Evolutionary conservation across 2,329 filamentous ascomycete species (phyloP), one percentile per base, ranked within the genome.

Genomic region (Beauveria sp.): DNA sequence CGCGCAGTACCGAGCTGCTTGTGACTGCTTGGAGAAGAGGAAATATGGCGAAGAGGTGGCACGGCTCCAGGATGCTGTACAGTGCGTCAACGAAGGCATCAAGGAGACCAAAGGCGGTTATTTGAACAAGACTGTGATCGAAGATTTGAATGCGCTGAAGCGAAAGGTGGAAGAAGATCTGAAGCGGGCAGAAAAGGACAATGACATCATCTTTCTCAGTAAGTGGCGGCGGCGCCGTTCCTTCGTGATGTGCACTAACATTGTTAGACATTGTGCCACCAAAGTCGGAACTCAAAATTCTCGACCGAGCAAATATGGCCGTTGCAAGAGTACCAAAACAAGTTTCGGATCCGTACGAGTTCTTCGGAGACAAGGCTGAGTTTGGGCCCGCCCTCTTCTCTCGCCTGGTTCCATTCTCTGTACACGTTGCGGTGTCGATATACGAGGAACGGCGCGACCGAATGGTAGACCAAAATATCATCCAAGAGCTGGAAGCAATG

Each of bases 31-130:
- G 16, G 95, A 98, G 75, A 98, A 96, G 81, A 82, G 89, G 55
- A 96, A 88, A 70, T 99, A 97, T 66, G 95, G 95, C 53, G 95
- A 99, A 71, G 95, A 99, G 77, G 88, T 99, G 22, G 91, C 95
- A 1, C 83, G 95, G 10, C 74, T 99, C 57, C 83, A 84, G 50
- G 93, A 98, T 69, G 91, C 91, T 60, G 81, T 96, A 61, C 79
- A 81, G 0, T 97, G 93, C 67, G 90, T 92, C 7, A 89, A 87
- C 54, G 91, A 97, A 65, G 95, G 91, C 0, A 76, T 99, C 62
- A 95, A 90, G 72, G 93, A 97, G 74, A 84, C 86, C 34, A 85
- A 85, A 55, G 80, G 80, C 4, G 80, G 80, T 14, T 92, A 93
- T 72, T 82, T 98, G 62, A 95, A 88, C 74, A 92, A 91, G 68